Base-by-base conservation (phyloP, 2,329 filamentous ascomycete genomes). In the Coccinonectria pachysandricola region DNA sequence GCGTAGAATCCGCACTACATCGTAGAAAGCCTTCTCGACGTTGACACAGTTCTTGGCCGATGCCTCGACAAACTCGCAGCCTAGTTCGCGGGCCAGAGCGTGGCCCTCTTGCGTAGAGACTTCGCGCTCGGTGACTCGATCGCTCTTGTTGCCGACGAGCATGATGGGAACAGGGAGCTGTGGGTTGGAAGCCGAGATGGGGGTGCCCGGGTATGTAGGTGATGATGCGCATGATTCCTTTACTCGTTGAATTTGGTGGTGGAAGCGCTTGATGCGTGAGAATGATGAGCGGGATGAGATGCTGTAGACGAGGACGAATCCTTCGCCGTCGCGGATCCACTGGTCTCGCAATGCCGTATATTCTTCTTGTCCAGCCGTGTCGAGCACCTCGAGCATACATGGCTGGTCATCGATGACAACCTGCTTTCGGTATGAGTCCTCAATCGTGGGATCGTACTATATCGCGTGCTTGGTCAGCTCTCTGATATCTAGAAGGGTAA, bases 31-130 rank as follows among this genome's bases (percentile, higher is more conserved):
- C 66, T 93, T 96, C 57, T 94, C 91, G 28, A 95, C 88, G 49
- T 96, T 95, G 65, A 95, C 86, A 61, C 87, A 94, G 54, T 94
- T 95, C 64, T 95, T 95, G 18, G 88, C 88, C 6, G 87, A 95
- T 2, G 88, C 87, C 57, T 96, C 88, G 44, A 95, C 86, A 46
- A 96, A 96, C 45, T 95, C 87, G 60, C 91, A 96, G 37, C 85
- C 85, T 19, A 98, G 65, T 48, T 95, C 85, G 47, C 87, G 81
- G 29, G 91, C 88, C 19, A 96, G 64, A 27, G 87, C 86, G 42
- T 85, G 82, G 10, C 91, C 91, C 60, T 98, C 91, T 56, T 96
- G 91, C 26, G 87, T 93, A 3, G 87, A 95, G 4, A 96, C 91
- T 50, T 95, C 88, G 40, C 91, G 76, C 60, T 96, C 91, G 15